Evolutionary conservation across 495 filamentous ascomycete species (phyloP).

Genomic region (Penicillium bialowiezense): DNA sequence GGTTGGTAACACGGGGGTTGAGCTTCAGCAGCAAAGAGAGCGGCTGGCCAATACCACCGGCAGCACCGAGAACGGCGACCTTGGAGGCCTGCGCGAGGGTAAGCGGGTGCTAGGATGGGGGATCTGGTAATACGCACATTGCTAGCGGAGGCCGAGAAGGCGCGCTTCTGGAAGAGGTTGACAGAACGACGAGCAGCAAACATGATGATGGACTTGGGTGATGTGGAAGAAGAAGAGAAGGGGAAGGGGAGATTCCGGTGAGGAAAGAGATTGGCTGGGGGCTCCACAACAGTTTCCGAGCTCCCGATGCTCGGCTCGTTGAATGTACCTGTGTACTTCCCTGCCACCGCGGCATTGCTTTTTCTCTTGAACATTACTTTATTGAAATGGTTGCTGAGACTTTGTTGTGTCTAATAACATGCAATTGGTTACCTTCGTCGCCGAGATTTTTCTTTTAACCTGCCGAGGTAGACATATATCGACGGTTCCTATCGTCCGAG

Average conservation of each 20-base stretch:
- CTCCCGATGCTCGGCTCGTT: slow-evolving; percentile 18
- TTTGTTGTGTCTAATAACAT: background rate
- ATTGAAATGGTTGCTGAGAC: too few relatives aligned
- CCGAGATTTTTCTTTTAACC: background rate
- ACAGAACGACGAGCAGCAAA: slow-evolving; percentile 72
- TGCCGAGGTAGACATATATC: background rate
- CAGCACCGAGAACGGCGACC: slow-evolving; percentile 93
- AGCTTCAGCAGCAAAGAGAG: slow-evolving; percentile 96
- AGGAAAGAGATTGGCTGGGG: slow-evolving; percentile 16
- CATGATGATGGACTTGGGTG: slow-evolving; percentile 47
- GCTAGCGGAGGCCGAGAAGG: slow-evolving; percentile 89
- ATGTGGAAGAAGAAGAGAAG: slow-evolving; percentile 19
- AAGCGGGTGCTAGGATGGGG: slow-evolving; percentile 5
- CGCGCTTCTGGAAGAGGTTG: slow-evolving; percentile 73
- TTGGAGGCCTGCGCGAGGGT: slow-evolving; percentile 72
- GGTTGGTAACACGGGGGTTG: slow-evolving; percentile 87
- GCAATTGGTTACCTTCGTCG: background rate
- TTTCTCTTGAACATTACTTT: too few relatives aligned
- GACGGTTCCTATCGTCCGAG: background rate
- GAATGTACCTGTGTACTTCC: background rate
- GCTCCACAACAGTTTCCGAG: slow-evolving; percentile 22
- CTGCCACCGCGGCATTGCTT: too few relatives aligned
- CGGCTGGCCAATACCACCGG: slow-evolving; percentile 97
- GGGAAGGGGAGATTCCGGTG: slow-evolving; percentile 21
- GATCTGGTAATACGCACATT: slow-evolving; percentile 59